A percentile compares a stretch with the other conserved stretches of the same genome.
These are phyloP conservation scores for Oenanthe javanica DNA, from an alignment of 140 eudicot species.

Conservation along the genomic window DNA sequence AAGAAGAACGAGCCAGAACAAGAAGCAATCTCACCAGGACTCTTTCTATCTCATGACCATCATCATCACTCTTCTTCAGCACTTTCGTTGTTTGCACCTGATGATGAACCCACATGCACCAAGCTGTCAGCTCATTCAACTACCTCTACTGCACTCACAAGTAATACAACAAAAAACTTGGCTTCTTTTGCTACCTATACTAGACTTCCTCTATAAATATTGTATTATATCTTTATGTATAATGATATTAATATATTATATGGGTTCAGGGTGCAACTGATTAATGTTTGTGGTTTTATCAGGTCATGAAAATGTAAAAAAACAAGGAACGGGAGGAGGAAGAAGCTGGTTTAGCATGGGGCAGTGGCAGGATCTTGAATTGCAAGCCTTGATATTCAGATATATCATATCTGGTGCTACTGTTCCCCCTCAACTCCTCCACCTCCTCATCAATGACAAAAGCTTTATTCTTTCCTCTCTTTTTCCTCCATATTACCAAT, in stretches of 20 bases:
- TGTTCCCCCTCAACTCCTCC: conserved; percentile 3
- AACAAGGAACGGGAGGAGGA: neutral
- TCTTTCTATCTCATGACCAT: neutral
- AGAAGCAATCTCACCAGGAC: neutral
- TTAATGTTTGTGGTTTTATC: neutral
- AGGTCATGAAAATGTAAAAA: neutral
- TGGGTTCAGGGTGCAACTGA: neutral
- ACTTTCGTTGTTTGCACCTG: neutral
- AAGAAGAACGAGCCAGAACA: neutral
- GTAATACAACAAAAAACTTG: neutral
- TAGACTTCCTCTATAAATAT: no score
- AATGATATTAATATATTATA: no score
- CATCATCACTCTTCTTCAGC: neutral
- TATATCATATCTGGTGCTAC: conserved; percentile 6
- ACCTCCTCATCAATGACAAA: no score
- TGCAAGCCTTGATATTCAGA: neutral
- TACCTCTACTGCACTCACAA: neutral
- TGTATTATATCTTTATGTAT: no score
- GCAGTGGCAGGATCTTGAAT: conserved; percentile 5
- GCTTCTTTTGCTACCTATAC: neutral
- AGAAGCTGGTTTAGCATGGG: neutral
- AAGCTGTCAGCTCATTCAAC: neutral
- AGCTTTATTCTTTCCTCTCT: no score
- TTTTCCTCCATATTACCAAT: conserved; percentile 14
- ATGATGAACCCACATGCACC: neutral